Conservation (phyloP, 2,329 filamentous ascomycete genomes). For the Pseudocercospora crystallina region DNA sequence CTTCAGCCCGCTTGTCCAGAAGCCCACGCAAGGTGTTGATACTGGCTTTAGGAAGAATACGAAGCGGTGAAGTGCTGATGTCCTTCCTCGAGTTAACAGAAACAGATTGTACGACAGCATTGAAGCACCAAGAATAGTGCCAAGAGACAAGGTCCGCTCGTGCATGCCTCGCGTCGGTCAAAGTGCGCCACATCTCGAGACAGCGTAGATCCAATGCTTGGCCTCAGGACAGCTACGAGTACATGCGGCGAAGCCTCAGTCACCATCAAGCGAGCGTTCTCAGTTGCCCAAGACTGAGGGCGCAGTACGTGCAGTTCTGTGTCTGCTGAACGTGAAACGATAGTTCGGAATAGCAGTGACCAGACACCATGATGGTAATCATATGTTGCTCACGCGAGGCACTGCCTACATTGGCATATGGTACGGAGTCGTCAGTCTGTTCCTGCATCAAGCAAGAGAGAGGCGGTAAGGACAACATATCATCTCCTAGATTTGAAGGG, state of each 20-base stretch:
- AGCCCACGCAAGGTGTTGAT: too few relatives aligned
- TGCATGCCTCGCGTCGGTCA: conserved; percentile 7
- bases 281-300: conserved; percentile 2
- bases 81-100: background rate
- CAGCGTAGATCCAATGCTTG: too few relatives aligned
- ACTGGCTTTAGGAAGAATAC: too few relatives aligned
- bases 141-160: conserved; percentile 13
- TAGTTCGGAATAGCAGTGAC: background rate
- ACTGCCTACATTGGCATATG: conserved; percentile 14
- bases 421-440: background rate
- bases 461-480: too few relatives aligned
- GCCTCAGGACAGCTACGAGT: too few relatives aligned
- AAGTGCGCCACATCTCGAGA: conserved; percentile 8
- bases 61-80: too few relatives aligned
- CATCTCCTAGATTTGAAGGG: too few relatives aligned
- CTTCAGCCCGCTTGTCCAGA: too few relatives aligned
- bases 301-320: conserved; percentile 9
- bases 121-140: background rate
- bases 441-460: too few relatives aligned
- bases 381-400: background rate
- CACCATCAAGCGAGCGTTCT: background rate
- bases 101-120: background rate
- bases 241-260: too few relatives aligned
- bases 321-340: conserved; percentile 11
- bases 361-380: conserved; percentile 2